phyloP scores from a whole-genome alignment of 495 filamentous ascomycete genomes.

The Chlorociboria aeruginascens region DNA sequence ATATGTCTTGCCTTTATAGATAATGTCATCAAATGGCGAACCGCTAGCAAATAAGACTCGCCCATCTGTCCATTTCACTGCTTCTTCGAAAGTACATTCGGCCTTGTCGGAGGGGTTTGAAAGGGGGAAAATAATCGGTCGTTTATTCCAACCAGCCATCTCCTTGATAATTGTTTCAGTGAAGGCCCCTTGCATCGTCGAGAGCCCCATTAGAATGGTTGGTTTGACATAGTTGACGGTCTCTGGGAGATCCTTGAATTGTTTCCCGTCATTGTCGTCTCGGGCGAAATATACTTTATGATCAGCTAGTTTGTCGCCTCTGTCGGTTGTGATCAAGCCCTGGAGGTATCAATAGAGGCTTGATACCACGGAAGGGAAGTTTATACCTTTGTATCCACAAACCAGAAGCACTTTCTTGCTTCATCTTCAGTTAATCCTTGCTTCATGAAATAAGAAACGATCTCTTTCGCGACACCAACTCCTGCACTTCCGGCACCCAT shows the following conservation, averaged over 20 bases:
- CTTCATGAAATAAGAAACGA: constrained; percentile 65
- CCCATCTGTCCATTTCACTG: constrained; percentile 56
- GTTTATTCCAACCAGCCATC: constrained; percentile 59
- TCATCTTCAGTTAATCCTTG: constrained; percentile 68
- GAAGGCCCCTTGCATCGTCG: constrained; percentile 68
- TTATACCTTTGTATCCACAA: constrained; percentile 54
- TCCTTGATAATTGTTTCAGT: constrained; percentile 53
- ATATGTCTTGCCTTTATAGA: constrained; percentile 44
- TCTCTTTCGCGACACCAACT: constrained; percentile 70
- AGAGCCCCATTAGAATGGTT: constrained; percentile 71
- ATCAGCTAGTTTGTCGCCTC: constrained; percentile 64
- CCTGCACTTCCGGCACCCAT: constrained; percentile 69
- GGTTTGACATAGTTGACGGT: constrained; percentile 66
- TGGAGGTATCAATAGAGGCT: constrained; percentile 12
- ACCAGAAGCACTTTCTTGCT: constrained; percentile 63
- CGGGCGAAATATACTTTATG: constrained; percentile 77
- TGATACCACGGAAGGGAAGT: neutral
- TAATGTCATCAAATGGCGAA: constrained; percentile 55
- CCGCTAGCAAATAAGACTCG: constrained; percentile 64
- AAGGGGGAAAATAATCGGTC: constrained; percentile 69
- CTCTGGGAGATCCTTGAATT: constrained; percentile 56
- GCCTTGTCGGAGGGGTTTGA: constrained; percentile 71
- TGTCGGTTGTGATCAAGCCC: constrained; percentile 64
- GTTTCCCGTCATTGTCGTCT: constrained; percentile 58
- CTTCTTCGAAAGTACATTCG: constrained; percentile 68